phyloP scores from a whole-genome alignment of 805 yeast genomes.

The Debaryomyces castellii region DNA sequence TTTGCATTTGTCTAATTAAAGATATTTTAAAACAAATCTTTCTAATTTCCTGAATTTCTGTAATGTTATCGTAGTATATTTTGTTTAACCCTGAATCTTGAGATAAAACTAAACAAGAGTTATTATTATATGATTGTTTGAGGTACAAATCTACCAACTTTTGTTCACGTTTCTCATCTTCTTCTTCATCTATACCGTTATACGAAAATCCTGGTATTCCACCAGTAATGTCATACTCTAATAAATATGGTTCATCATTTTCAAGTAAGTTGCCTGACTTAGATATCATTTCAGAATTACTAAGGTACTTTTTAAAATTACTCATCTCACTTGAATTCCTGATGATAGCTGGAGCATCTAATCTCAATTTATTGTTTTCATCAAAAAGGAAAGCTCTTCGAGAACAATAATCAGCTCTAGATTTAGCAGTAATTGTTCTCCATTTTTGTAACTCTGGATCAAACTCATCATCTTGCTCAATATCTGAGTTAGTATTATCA shows the following conservation, averaged over 20 bases:
- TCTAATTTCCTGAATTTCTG: constrained; percentile 83
- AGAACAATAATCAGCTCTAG: constrained; percentile 72
- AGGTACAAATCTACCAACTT: constrained; percentile 34
- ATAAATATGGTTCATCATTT: constrained; percentile 60
- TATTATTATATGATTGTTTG: constrained; percentile 23
- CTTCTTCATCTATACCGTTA: constrained; percentile 46
- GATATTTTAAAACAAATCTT: constrained; percentile 86
- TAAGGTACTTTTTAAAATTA: constrained; percentile 48
- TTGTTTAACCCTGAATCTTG: constrained; percentile 58
- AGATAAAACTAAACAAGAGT: constrained; percentile 32
- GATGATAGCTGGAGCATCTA: constrained; percentile 67
- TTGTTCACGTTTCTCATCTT: constrained; percentile 39
- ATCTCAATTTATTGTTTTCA: constrained; percentile 54
- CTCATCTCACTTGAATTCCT: constrained; percentile 70
- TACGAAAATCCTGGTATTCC: constrained; percentile 70
- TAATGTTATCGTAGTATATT: constrained; percentile 62
- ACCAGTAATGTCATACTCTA: constrained; percentile 83
- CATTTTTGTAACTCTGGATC: constrained; percentile 81
- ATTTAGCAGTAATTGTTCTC: constrained; percentile 78
- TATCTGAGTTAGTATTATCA: constrained; percentile 35
- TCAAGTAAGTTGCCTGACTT: constrained; percentile 49
- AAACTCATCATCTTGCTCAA: constrained; percentile 59
- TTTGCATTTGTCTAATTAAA: constrained; percentile 86
- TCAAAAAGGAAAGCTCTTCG: constrained; percentile 66
- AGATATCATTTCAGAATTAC: constrained; percentile 37